Evolutionary conservation across 2,329 filamentous ascomycete genomes (phyloP), one percentile per base, ranked within the genome.

Genomic region (Verticillium dahliae): DNA sequence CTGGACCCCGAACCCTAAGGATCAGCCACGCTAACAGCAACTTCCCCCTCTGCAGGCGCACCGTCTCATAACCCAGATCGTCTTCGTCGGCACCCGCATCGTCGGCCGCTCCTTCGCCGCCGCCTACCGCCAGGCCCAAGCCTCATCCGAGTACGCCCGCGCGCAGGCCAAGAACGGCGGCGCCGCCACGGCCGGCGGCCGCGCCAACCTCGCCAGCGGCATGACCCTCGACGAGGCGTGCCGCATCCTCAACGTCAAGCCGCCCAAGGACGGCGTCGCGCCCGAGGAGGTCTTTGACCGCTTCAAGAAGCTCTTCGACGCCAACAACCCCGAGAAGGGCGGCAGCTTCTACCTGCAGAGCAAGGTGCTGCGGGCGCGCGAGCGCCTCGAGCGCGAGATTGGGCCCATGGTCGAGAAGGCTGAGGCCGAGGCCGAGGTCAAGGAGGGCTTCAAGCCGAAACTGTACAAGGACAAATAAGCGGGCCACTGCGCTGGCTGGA

Each of bases 341-440:
- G 95, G 95, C 60, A 97, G 92, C 71, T 99, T 99, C 78, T 99
- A 99, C 76, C 82, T 99, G 57, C 95, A 99, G 78, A 98, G 94
- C 82, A 99, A 99, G 80, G 87, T 99, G 61, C 78, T 98, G 68
- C 84, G 95, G 65, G 95, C 95, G 62, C 86, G 94, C 70, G 94
- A 99, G 78, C 83, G 95, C 66, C 90, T 99, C 78, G 94, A 98
- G 80, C 83, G 89, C 69, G 94, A 99, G 77, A 80, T 95, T 50
- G 83, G 87, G 66, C 87, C 90, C 62, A 84, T 88, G 63, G 81
- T 87, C 70, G 88, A 91, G 72, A 87, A 88, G 72, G 83, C 84
- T 14, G 86, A 88, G 68, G 81, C 86, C 70, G 92, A 96, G 71
- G 88, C 89, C 61, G 92, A 97, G 75, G 70, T 90, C 60, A 86